A percentile compares a stretch with the other conserved stretches of the same genome.
Conservation (phyloP, 2,329 filamentous ascomycete genomes). For the Tetracladium maxilliforme region DNA sequence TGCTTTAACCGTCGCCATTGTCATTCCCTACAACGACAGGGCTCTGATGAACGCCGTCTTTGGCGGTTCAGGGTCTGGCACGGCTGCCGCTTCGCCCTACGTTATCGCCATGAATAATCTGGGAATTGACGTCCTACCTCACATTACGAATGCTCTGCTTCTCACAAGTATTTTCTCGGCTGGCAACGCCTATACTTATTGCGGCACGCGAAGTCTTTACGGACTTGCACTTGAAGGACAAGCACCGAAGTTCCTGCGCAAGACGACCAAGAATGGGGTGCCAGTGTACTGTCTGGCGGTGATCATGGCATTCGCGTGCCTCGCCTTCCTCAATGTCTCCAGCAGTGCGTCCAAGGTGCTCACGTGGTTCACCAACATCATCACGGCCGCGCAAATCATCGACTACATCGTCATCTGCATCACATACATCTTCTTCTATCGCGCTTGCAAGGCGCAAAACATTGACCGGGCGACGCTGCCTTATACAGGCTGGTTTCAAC, state of each 20-base stretch:
- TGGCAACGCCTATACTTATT: constrained; percentile 47
- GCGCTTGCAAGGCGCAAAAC: constrained; percentile 32
- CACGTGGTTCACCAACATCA: constrained; percentile 43
- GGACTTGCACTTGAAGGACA: constrained; percentile 41
- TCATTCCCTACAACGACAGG: constrained; percentile 44
- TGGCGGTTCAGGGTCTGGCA: constrained; percentile 32
- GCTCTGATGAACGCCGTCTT: constrained; percentile 34
- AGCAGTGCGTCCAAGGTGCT: constrained; percentile 38
- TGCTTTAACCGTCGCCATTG: constrained; percentile 45
- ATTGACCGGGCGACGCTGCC: constrained; percentile 33
- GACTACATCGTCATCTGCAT: constrained; percentile 45
- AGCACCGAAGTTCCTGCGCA: constrained; percentile 33
- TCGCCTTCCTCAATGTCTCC: constrained; percentile 48
- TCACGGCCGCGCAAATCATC: constrained; percentile 44
- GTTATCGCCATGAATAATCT: constrained; percentile 44
- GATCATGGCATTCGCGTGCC: constrained; percentile 43
- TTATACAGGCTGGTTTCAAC: constrained; percentile 37
- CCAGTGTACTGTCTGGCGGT: constrained; percentile 47
- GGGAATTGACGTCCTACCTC: constrained; percentile 33
- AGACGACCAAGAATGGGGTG: constrained; percentile 40
- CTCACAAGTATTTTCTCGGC: constrained; percentile 44
- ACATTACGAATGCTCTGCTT: constrained; percentile 47
- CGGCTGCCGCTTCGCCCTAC: constrained; percentile 37
- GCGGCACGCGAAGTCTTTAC: constrained; percentile 43
- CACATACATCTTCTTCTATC: constrained; percentile 45